Percentiles rank a stretch among this genome's conserved stretches.
These are phyloP conservation scores for Cymbidium sinense DNA, from an alignment of 106 monocot genomes.

Conservation along the genomic window DNA sequence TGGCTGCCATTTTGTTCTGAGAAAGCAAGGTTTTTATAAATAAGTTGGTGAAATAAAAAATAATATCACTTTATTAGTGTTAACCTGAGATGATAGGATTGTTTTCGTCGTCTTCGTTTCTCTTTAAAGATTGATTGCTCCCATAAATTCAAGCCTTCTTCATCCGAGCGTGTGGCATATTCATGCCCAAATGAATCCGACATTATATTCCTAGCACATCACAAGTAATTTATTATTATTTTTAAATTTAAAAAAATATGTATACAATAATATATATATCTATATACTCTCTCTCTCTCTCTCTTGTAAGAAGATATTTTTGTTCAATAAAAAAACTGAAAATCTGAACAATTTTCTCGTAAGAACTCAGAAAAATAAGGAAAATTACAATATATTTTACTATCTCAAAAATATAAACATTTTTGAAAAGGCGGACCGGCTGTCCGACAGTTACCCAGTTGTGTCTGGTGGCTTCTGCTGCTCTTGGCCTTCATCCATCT, in stretches of 20 bases:
- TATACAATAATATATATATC: too few species aligned
- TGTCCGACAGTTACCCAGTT: neutral
- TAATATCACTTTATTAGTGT: neutral
- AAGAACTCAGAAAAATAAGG: too few species aligned
- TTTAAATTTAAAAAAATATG: too few species aligned
- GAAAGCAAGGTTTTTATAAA: too few species aligned
- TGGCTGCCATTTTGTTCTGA: slow-evolving; percentile 18
- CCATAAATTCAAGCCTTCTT: slow-evolving; percentile 42
- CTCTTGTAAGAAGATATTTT: too few species aligned
- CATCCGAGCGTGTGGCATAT: slow-evolving; percentile 34
- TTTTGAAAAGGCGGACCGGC: too few species aligned
- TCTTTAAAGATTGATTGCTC: neutral
- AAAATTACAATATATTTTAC: neutral
- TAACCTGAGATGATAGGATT: neutral
- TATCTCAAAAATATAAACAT: neutral
- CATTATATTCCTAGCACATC: slow-evolving; percentile 26
- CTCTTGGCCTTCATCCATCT: neutral
- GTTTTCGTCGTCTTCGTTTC: neutral
- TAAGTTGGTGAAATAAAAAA: too few species aligned
- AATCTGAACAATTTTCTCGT: too few species aligned
- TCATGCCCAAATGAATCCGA: slow-evolving; percentile 32
- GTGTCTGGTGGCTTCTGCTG: neutral
- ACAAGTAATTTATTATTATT: neutral
- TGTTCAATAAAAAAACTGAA: too few species aligned
- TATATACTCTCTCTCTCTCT: too few species aligned